phyloP scores from a whole-genome alignment of 176 grass and related monocot species.

The Elaeis guineensis region DNA sequence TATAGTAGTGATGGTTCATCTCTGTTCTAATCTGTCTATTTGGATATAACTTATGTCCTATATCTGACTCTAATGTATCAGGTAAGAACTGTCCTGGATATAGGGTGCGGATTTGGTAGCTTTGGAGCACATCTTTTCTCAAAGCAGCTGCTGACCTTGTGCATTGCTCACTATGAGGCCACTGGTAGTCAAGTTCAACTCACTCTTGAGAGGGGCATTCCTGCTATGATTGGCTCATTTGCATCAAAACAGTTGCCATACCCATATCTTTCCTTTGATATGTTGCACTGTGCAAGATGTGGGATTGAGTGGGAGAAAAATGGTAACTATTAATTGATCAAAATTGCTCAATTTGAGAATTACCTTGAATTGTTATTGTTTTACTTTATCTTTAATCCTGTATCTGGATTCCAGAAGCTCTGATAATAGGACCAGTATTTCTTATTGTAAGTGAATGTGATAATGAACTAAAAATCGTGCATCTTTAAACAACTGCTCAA shows the following conservation, averaged over 20 bases:
- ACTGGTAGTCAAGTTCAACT: slow-evolving; percentile 97
- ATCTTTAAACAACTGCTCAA: too few relatives aligned
- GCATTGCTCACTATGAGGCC: slow-evolving; percentile 91
- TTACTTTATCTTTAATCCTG: neutral
- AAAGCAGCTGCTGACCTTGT: slow-evolving; percentile 82
- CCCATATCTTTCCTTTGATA: slow-evolving; percentile 90
- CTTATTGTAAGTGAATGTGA: too few relatives aligned
- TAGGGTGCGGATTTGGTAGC: slow-evolving; percentile 98
- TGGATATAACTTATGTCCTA: neutral
- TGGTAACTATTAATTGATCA: slow-evolving; percentile 29
- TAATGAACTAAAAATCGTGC: too few relatives aligned
- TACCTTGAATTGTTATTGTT: neutral
- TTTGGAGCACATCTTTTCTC: slow-evolving; percentile 83
- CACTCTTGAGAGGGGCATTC: slow-evolving; percentile 97
- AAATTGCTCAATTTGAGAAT: neutral
- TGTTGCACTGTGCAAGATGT: slow-evolving; percentile 93
- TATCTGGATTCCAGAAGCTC: too few relatives aligned
- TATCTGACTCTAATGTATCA: slow-evolving; percentile 36
- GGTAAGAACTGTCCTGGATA: slow-evolving; percentile 93
- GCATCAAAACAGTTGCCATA: slow-evolving; percentile 73
- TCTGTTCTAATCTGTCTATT: too few relatives aligned
- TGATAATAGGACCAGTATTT: too few relatives aligned
- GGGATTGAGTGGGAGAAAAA: slow-evolving; percentile 88
- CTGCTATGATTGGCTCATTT: slow-evolving; percentile 93
- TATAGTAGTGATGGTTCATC: too few relatives aligned